These are phyloP conservation scores for Mycena chlorophos DNA, from an alignment of 768 basidiomycete species.

Conservation along the genomic window DNA sequence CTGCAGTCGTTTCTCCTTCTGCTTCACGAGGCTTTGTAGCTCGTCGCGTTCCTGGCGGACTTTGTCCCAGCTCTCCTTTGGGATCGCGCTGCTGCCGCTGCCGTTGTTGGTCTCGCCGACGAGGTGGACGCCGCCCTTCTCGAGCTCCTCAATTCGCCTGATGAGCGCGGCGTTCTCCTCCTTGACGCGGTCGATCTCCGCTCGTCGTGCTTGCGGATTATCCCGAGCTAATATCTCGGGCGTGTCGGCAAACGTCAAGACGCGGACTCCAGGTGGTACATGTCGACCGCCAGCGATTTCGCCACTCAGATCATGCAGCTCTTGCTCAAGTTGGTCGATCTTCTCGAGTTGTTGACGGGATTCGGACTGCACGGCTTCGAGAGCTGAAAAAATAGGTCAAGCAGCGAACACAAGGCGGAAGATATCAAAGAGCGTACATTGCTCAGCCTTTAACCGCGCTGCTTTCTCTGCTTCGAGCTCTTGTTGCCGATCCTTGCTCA, in stretches of 20 bases:
- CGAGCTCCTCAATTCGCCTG: constrained; percentile 61
- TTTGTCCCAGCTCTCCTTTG: constrained; percentile 78
- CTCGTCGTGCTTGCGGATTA: constrained; percentile 51
- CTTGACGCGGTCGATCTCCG: constrained; percentile 72
- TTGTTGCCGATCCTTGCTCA: constrained; percentile 40
- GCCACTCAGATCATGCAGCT: constrained; percentile 73
- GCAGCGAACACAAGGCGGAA: neutral
- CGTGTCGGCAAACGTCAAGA: constrained; percentile 72
- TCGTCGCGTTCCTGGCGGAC: constrained; percentile 68
- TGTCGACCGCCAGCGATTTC: constrained; percentile 76
- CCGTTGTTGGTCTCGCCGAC: neutral
- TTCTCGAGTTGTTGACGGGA: constrained; percentile 43
- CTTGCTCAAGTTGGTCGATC: constrained; percentile 75
- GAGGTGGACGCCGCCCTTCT: constrained; percentile 37
- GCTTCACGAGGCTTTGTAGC: constrained; percentile 60
- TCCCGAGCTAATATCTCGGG: constrained; percentile 85
- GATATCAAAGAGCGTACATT: constrained; percentile 35
- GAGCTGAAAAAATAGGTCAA: constrained; percentile 34
- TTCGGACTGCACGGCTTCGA: constrained; percentile 40
- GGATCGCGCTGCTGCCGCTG: constrained; percentile 44
- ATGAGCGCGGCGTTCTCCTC: constrained; percentile 84
- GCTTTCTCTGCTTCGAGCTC: constrained; percentile 40
- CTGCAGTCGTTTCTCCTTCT: constrained; percentile 80
- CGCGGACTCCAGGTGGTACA: constrained; percentile 67
- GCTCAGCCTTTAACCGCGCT: constrained; percentile 37